Evolutionary conservation across 352 stramenopile genomes (phyloP).

Genomic region (Elongisporangium senticosum): DNA sequence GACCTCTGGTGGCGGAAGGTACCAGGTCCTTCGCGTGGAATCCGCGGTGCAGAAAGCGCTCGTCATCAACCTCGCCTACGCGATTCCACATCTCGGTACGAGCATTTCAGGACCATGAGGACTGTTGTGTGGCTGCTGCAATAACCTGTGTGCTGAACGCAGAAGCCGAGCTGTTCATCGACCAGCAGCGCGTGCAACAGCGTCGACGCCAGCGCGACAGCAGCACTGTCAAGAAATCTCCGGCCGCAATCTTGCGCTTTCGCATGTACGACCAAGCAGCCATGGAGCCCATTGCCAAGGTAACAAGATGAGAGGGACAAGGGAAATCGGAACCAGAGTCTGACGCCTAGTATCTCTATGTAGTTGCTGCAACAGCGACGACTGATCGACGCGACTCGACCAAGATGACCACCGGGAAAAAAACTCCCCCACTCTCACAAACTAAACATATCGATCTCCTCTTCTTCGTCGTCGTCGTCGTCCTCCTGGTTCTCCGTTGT

Average conservation of each 20-base stretch:
- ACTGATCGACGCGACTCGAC: conserved; percentile 13
- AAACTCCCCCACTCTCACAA: conserved; percentile 12
- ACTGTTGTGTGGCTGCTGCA: no score
- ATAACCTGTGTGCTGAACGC: background rate
- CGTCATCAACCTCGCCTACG: conserved; percentile 47
- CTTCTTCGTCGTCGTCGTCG: conserved; percentile 7
- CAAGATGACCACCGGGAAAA: background rate
- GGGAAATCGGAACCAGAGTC: background rate
- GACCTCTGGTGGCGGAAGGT: conserved; percentile 20
- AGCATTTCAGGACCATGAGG: background rate
- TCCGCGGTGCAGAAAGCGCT: conserved; percentile 24
- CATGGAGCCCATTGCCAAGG: conserved; percentile 39
- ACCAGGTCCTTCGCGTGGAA: conserved; percentile 46
- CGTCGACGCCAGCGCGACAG: conserved; percentile 9
- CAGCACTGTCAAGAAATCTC: conserved; percentile 1
- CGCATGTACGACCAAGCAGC: conserved; percentile 29
- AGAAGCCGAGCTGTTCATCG: conserved; percentile 52
- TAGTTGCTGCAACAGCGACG: conserved; percentile 27
- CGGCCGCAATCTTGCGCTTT: conserved; percentile 20
- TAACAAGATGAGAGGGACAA: conserved; percentile 4
- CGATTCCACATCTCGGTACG: conserved; percentile 54
- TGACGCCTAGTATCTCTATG: background rate
- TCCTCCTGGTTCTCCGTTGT: conserved; percentile 10
- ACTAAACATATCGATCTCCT: conserved; percentile 62
- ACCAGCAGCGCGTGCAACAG: conserved; percentile 26